Conservation (phyloP, 305 asterid genomes). For the Caryopteris hybrid region DNA sequence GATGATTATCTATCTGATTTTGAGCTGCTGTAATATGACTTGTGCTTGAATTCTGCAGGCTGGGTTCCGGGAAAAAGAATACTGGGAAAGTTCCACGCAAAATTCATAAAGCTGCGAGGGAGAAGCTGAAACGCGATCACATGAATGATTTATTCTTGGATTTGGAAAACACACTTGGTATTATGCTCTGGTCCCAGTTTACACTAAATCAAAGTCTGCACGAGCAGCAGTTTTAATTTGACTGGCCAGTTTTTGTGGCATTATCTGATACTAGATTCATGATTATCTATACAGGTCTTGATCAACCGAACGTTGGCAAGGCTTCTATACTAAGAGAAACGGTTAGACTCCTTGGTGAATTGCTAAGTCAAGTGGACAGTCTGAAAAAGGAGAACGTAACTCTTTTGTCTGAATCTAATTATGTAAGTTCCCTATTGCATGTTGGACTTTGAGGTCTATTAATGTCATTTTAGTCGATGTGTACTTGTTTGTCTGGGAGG, state of each 20-base stretch:
- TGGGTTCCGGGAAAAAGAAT: conserved; percentile 27
- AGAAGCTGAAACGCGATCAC: conserved; percentile 60
- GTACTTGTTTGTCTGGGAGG: neutral
- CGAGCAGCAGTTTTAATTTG: neutral
- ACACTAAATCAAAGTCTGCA: neutral
- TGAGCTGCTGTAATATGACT: neutral
- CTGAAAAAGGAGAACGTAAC: conserved; percentile 41
- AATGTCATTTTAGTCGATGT: neutral
- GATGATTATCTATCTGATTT: neutral
- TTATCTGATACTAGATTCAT: neutral
- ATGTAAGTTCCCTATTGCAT: conserved; percentile 35
- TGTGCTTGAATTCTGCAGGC: conserved; percentile 20
- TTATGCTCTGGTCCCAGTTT: conserved; percentile 10
- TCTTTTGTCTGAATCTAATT: conserved; percentile 48
- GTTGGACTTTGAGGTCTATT: neutral
- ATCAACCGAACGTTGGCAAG: conserved; percentile 42
- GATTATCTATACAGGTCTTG: conserved; percentile 30
- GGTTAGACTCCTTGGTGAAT: conserved; percentile 38
- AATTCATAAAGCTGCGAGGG: conserved; percentile 65
- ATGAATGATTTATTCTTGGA: conserved; percentile 53
- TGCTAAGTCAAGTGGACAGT: conserved; percentile 36
- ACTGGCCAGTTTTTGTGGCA: neutral
- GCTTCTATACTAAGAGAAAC: conserved; percentile 50
- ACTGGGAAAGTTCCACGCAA: conserved; percentile 43
- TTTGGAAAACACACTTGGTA: conserved; percentile 49